Percentiles rank a stretch among this genome's conserved stretches.
Evolutionary conservation across 2,329 filamentous ascomycete species (phyloP).

Genomic region (Fusarium phyllophilum): DNA sequence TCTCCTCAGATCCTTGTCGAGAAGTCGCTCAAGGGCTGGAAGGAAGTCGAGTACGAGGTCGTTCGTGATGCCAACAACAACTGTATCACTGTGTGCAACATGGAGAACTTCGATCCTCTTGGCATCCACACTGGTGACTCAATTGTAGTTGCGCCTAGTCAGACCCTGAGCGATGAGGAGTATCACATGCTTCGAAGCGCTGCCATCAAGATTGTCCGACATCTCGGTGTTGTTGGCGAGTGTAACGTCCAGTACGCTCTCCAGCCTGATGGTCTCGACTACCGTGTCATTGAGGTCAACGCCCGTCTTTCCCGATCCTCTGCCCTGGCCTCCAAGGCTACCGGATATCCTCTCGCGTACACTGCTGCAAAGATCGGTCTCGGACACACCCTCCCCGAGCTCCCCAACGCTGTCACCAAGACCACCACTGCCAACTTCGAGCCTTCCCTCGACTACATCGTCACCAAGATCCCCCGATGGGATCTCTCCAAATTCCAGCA

Average conservation of each 20-base stretch:
- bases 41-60: slow-evolving; percentile 98
- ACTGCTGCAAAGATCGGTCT: slow-evolving; percentile 98
- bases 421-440: slow-evolving; percentile 99
- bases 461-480: slow-evolving; percentile 99
- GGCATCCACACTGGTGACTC: slow-evolving; percentile 99
- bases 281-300: slow-evolving; percentile 98
- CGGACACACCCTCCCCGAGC: slow-evolving; percentile 91
- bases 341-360: slow-evolving; percentile 95
- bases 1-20: slow-evolving; percentile 97
- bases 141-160: slow-evolving; percentile 96
- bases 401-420: slow-evolving; percentile 98
- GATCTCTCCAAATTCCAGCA: slow-evolving; percentile 99
- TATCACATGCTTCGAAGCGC: slow-evolving; percentile 99
- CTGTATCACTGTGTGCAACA: slow-evolving; percentile 95
- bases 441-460: slow-evolving; percentile 95
- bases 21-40: slow-evolving; percentile 99
- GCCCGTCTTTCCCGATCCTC: slow-evolving; percentile 98
- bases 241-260: slow-evolving; percentile 99
- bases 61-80: slow-evolving; percentile 97
- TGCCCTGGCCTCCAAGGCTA: slow-evolving; percentile 96
- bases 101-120: slow-evolving; percentile 90
- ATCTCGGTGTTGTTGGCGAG: slow-evolving; percentile 96
- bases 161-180: slow-evolving; percentile 97
- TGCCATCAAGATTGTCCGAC: slow-evolving; percentile 97
- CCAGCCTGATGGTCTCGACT: slow-evolving; percentile 95